phyloP scores from a whole-genome alignment of 2,329 filamentous ascomycete genomes.

The Fusarium neocosmosporiellum region DNA sequence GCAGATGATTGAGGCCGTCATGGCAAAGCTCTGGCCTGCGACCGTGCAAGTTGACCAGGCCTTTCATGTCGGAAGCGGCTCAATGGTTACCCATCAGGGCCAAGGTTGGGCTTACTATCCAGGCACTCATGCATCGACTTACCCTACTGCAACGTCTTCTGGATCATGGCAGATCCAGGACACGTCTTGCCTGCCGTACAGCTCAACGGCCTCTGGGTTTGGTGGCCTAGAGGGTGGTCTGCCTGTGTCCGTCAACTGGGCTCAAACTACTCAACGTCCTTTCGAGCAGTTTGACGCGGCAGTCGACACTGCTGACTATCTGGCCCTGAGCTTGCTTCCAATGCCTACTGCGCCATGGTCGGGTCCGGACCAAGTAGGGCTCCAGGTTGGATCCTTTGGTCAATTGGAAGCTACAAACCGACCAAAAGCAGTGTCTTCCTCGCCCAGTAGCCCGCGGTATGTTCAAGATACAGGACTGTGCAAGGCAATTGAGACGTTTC shows the following conservation, averaged over 20 bases:
- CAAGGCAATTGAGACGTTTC: not conserved
- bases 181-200: not conserved
- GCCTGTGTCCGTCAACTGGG: not conserved
- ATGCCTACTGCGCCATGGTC: not conserved
- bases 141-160: not conserved
- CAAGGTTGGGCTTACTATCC: not conserved
- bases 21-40: not conserved
- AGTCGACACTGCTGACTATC: not conserved
- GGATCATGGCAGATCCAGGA: not conserved
- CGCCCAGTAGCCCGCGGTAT: rapidly evolving
- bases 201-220: not conserved
- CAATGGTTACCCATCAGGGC: not conserved
- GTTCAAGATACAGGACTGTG: not conserved
- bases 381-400: not conserved
- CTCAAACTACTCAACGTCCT: not conserved
- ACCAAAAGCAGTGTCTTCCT: rapidly evolving
- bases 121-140: not conserved
- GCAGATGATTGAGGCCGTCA: not conserved
- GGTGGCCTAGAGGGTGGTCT: not conserved
- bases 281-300: not conserved
- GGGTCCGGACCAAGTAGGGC: not conserved
- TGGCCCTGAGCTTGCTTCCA: too few relatives aligned
- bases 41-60: not conserved
- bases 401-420: not conserved
- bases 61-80: not conserved